These are phyloP conservation scores for Leccinum subtestaceum DNA, from an alignment of 768 basidiomycete species.

Conservation along the genomic window DNA sequence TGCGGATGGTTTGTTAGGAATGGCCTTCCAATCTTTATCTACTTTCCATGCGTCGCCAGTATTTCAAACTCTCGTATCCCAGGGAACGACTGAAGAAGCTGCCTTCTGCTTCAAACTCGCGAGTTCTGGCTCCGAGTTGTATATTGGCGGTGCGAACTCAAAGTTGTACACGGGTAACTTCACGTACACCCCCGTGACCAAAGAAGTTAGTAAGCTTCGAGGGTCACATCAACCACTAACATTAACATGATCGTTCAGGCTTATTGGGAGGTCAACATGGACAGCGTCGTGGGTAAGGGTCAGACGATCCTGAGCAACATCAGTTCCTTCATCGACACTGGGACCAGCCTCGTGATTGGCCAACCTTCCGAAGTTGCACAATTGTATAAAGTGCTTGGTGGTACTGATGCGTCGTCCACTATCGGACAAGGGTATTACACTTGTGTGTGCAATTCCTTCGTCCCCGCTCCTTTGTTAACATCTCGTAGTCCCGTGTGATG, in stretches of 20 bases:
- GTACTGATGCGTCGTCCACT: slow-evolving; percentile 16
- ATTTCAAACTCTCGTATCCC: slow-evolving; percentile 40
- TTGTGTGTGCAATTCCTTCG: background rate
- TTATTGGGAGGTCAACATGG: slow-evolving; percentile 21
- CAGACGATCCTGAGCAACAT: slow-evolving; percentile 5
- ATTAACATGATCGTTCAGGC: slow-evolving; percentile 5
- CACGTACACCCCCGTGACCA: slow-evolving; percentile 27
- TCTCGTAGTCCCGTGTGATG: background rate
- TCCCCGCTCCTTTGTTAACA: background rate
- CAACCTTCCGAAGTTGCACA: slow-evolving; percentile 6
- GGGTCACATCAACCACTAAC: background rate
- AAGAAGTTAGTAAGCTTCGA: slow-evolving; percentile 5
- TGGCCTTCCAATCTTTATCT: slow-evolving; percentile 42
- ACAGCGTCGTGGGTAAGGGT: background rate
- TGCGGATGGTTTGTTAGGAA: slow-evolving; percentile 34
- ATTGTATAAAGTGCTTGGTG: slow-evolving; percentile 26
- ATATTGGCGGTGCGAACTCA: slow-evolving; percentile 49
- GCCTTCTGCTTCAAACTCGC: slow-evolving; percentile 51
- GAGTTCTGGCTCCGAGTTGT: slow-evolving; percentile 41
- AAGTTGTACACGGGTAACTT: slow-evolving; percentile 44
- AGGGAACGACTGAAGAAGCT: slow-evolving; percentile 31
- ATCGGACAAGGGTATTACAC: slow-evolving; percentile 34
- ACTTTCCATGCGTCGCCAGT: slow-evolving; percentile 32
- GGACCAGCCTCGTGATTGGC: slow-evolving; percentile 17
- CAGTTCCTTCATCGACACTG: slow-evolving; percentile 21